Conservation (phyloP, 2,329 filamentous ascomycete genomes). For the Tolypocladium ovalisporum region DNA sequence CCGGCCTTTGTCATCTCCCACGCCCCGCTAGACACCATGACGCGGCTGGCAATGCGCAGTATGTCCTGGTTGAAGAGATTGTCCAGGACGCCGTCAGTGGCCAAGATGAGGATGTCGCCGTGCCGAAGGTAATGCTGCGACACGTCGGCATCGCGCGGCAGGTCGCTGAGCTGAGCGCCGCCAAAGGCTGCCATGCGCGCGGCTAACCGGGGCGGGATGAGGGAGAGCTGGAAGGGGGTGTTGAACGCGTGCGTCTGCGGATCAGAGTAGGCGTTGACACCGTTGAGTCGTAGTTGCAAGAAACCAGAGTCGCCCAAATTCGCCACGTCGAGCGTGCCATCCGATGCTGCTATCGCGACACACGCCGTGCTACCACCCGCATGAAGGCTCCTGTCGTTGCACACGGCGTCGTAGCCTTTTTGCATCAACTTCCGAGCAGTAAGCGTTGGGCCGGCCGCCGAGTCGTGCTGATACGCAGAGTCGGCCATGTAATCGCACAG, state of each 20-base stretch:
- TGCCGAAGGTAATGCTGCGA: slow-evolving; percentile 68
- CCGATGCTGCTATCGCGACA: slow-evolving; percentile 63
- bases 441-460: slow-evolving; percentile 26
- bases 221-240: slow-evolving; percentile 87
- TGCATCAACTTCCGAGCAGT: slow-evolving; percentile 66
- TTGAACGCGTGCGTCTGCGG: slow-evolving; percentile 97
- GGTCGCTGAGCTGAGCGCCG: slow-evolving; percentile 68
- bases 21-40: slow-evolving; percentile 64
- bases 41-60: slow-evolving; percentile 63
- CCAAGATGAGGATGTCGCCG: slow-evolving; percentile 88
- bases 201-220: slow-evolving; percentile 71
- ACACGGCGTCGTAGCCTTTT: slow-evolving; percentile 71
- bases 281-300: slow-evolving; percentile 74
- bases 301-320: slow-evolving; percentile 96
- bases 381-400: slow-evolving; percentile 57
- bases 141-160: slow-evolving; percentile 73
- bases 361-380: slow-evolving; percentile 90
- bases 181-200: slow-evolving; percentile 77
- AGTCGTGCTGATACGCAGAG: slow-evolving; percentile 49
- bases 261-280: slow-evolving; percentile 70
- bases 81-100: slow-evolving; percentile 92
- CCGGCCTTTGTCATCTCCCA: slow-evolving; percentile 55
- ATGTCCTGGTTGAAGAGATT: slow-evolving; percentile 90
- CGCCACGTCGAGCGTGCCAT: slow-evolving; percentile 74
- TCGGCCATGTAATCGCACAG: slow-evolving; percentile 89